These are phyloP conservation scores for Parietaria judaica DNA, from an alignment of 306 rosid species.

Conservation along the genomic window DNA sequence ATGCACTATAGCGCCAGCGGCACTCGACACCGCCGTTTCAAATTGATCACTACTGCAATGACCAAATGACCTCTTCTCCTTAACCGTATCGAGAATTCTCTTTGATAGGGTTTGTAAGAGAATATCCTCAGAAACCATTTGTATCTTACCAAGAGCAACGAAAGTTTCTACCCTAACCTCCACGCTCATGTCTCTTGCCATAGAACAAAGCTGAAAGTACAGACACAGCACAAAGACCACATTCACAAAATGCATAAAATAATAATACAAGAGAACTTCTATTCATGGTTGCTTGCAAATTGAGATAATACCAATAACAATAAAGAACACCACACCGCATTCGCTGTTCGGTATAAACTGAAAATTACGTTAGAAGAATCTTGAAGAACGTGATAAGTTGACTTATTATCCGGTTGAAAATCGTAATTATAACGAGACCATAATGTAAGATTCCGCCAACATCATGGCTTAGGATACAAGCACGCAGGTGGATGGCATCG, in stretches of 20 bases:
- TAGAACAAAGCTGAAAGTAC: conserved; percentile 64
- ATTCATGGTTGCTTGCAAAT: not conserved
- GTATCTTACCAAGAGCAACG: conserved; percentile 45
- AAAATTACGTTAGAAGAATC: not conserved
- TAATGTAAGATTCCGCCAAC: not conserved
- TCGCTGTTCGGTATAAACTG: not conserved
- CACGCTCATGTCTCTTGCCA: conserved; percentile 85
- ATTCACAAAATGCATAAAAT: conserved; percentile 14
- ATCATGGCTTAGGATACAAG: not conserved
- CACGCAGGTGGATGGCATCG: not conserved
- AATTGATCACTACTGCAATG: conserved; percentile 39
- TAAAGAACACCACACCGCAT: not conserved
- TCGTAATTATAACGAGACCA: not conserved
- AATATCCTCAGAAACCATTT: conserved; percentile 59
- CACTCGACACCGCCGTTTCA: conserved; percentile 33
- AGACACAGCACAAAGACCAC: conserved; percentile 18
- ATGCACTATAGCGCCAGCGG: conserved; percentile 79
- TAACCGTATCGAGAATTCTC: conserved; percentile 42
- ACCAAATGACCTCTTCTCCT: conserved; percentile 34
- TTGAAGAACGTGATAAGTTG: not conserved
- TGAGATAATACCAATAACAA: too few species aligned
- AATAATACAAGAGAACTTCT: conserved; percentile 15
- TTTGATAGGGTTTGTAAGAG: conserved; percentile 76
- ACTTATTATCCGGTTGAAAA: not conserved
- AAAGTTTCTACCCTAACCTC: conserved; percentile 72